Conservation (phyloP, 768 basidiomycete genomes). For the Cystofilobasidium macerans region DNA sequence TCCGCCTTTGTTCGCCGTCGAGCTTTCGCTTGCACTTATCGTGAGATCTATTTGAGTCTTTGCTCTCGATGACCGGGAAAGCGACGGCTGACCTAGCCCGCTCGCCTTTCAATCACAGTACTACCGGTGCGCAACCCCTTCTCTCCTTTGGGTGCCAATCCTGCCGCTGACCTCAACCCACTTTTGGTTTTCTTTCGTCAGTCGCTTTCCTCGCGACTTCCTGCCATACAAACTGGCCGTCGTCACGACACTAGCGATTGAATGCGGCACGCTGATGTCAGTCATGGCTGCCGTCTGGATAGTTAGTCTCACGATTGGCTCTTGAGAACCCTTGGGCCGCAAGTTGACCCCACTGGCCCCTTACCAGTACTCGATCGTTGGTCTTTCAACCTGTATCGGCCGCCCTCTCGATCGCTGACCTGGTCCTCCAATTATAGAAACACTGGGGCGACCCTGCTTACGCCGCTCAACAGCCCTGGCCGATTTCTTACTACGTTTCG, state of each 20-base stretch:
- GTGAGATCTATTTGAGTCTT: neutral
- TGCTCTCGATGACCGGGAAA: no score
- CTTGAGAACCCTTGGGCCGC: neutral
- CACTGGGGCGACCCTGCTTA: neutral
- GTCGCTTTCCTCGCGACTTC: neutral
- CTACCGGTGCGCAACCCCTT: neutral
- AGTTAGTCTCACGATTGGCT: neutral
- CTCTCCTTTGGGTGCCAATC: neutral
- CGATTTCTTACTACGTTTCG: neutral
- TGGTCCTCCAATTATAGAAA: neutral
- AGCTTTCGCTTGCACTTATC: neutral
- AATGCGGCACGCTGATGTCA: neutral
- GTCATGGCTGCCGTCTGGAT: neutral
- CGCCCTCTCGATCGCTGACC: no score
- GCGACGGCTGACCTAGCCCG: neutral
- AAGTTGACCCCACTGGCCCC: no score
- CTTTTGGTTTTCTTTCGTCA: neutral
- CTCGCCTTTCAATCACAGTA: neutral
- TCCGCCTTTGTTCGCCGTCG: neutral
- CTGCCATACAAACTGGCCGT: neutral
- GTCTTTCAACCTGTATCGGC: neutral
- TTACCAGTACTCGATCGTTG: slow-evolving; percentile 2
- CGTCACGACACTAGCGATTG: neutral
- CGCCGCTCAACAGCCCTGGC: slow-evolving; percentile 1
- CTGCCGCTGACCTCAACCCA: no score